These are phyloP conservation scores for Poronia punctata DNA, from an alignment of 495 filamentous ascomycete genomes.

Conservation along the genomic window DNA sequence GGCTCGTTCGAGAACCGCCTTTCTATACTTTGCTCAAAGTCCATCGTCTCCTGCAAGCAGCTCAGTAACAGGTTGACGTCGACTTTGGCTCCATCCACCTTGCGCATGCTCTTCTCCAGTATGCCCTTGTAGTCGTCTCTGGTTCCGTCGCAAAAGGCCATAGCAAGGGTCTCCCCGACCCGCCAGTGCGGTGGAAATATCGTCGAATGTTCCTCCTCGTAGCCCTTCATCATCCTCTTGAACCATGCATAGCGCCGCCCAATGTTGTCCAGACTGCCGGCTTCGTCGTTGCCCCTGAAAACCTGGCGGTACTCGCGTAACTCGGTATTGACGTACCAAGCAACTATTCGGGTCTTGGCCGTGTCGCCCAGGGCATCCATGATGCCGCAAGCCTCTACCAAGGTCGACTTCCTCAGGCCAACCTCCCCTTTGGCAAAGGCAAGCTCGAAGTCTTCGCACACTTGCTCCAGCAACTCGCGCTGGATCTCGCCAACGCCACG, in stretches of 20 bases:
- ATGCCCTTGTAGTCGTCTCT: constrained; percentile 93
- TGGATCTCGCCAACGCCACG: constrained; percentile 92
- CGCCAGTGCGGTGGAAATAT: constrained; percentile 88
- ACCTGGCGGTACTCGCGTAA: constrained; percentile 92
- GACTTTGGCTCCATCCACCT: constrained; percentile 68
- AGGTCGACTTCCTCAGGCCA: constrained; percentile 55
- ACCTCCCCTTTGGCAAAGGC: constrained; percentile 89
- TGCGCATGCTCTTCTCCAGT: constrained; percentile 74
- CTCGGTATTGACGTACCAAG: constrained; percentile 98
- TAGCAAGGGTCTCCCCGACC: constrained; percentile 84
- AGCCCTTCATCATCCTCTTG: constrained; percentile 88
- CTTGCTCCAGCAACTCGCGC: constrained; percentile 87
- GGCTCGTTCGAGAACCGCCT: constrained; percentile 69
- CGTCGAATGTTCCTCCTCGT: constrained; percentile 84
- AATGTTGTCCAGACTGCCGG: constrained; percentile 95
- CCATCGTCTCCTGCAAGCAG: constrained; percentile 91
- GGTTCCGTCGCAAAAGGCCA: constrained; percentile 90
- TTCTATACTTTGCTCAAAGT: constrained; percentile 93
- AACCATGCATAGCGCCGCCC: constrained; percentile 94
- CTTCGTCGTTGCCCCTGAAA: constrained; percentile 93
- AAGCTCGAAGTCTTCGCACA: constrained; percentile 97
- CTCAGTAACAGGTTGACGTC: constrained; percentile 89
- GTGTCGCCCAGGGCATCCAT: constrained; percentile 94
- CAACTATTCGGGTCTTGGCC: constrained; percentile 73
- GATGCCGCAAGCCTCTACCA: constrained; percentile 83